phyloP scores from a whole-genome alignment of 805 yeast genomes.

The Huiozyma naganishii region DNA sequence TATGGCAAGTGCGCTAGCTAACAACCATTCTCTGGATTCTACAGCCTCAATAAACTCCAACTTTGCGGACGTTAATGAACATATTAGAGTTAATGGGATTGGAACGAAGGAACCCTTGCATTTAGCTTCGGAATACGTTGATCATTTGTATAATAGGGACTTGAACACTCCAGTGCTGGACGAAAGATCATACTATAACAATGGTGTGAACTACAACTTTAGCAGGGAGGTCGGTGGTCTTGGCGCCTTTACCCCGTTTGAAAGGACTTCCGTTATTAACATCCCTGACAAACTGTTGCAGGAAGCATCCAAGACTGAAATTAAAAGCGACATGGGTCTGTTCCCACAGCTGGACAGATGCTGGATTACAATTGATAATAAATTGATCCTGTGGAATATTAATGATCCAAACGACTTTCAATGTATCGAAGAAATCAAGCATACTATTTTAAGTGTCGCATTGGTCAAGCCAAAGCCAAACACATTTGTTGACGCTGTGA shows the following conservation, averaged over 20 bases:
- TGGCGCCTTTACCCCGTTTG: slow-evolving; percentile 62
- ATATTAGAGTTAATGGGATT: slow-evolving; percentile 23
- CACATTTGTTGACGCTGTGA: slow-evolving; percentile 70
- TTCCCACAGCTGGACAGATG: slow-evolving; percentile 71
- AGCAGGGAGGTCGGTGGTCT: slow-evolving; percentile 37
- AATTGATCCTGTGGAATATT: slow-evolving; percentile 78
- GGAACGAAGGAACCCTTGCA: slow-evolving; percentile 32
- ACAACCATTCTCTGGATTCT: neutral
- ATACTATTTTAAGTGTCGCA: slow-evolving; percentile 64
- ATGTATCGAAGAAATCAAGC: slow-evolving; percentile 72
- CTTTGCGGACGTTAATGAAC: slow-evolving; percentile 17
- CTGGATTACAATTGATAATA: slow-evolving; percentile 79
- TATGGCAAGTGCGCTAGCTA: too few species aligned
- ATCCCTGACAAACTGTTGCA: slow-evolving; percentile 76
- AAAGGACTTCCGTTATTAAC: slow-evolving; percentile 51
- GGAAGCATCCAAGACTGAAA: slow-evolving; percentile 56
- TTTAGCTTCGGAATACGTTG: slow-evolving; percentile 54
- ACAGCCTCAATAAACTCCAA: neutral
- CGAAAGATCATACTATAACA: slow-evolving; percentile 37
- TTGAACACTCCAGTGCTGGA: slow-evolving; percentile 46
- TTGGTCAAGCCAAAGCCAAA: slow-evolving; percentile 74
- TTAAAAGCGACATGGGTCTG: slow-evolving; percentile 68
- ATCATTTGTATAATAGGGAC: slow-evolving; percentile 47
- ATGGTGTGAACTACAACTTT: slow-evolving; percentile 59
- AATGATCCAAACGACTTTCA: slow-evolving; percentile 52